phyloP scores from a whole-genome alignment of 129 eudicot genomes.

The Deinandra increscens region DNA sequence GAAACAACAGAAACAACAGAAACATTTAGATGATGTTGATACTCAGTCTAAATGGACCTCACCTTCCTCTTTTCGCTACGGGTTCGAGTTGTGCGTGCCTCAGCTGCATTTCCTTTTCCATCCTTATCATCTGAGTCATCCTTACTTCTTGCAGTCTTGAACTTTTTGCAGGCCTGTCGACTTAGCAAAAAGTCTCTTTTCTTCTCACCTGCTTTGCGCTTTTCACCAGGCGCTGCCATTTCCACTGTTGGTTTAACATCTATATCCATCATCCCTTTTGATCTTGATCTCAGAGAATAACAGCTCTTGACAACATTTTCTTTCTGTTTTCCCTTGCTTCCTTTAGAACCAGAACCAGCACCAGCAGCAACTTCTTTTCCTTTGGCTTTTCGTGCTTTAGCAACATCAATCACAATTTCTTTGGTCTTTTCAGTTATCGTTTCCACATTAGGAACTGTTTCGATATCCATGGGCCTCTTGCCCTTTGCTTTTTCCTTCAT shows the following conservation, averaged over 20 bases:
- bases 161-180: no score
- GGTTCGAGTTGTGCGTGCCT: background rate
- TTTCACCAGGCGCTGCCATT: background rate
- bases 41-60: background rate
- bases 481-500: background rate
- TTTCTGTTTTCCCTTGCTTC: background rate
- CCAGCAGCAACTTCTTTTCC: background rate
- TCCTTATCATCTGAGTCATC: background rate
- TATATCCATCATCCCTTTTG: background rate
- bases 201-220: background rate
- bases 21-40: background rate
- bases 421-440: background rate
- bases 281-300: background rate
- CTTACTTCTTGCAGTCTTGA: background rate
- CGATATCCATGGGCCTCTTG: background rate
- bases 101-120: background rate
- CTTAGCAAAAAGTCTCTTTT: no score
- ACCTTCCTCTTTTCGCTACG: background rate
- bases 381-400: background rate
- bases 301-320: slow-evolving; percentile 5
- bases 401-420: background rate
- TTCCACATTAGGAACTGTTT: background rate
- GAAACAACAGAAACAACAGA: no score
- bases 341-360: background rate
- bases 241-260: background rate